These are phyloP conservation scores for Populus euphratica DNA, from an alignment of 345 rosid species.

Conservation along the genomic window DNA sequence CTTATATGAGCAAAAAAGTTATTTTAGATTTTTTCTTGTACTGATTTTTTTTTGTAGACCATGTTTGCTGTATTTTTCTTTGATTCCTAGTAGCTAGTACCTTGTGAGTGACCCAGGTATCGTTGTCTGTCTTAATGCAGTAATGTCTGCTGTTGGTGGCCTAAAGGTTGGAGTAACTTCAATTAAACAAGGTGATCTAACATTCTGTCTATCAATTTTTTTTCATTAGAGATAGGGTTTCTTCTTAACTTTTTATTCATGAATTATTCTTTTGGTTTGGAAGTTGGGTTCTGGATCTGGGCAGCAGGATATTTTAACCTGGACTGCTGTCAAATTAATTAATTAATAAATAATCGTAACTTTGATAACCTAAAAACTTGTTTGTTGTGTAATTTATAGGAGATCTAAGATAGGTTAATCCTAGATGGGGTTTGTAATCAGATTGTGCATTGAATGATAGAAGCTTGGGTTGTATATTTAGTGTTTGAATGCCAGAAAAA, in stretches of 20 bases:
- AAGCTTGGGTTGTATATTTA: not conserved
- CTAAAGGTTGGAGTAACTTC: constrained; percentile 79
- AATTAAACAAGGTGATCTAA: constrained; percentile 60
- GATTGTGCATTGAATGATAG: not conserved
- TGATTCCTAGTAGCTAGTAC: constrained; percentile 1
- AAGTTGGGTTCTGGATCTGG: not conserved
- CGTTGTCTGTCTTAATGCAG: constrained; percentile 47
- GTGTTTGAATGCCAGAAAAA: no score
- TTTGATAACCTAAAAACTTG: not conserved
- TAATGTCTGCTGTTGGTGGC: constrained; percentile 95
- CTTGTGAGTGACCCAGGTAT: not conserved
- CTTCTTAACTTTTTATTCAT: not conserved
- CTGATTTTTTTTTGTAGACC: not conserved
- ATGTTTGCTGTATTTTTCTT: constrained; percentile 1
- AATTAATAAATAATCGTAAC: not conserved
- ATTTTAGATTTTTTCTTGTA: not conserved
- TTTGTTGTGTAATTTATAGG: not conserved
- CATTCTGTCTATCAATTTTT: not conserved
- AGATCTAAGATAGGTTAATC: not conserved
- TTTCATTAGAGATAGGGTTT: not conserved
- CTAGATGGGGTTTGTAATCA: not conserved
- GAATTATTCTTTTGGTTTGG: not conserved
- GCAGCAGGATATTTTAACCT: not conserved
- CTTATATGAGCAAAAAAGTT: not conserved
- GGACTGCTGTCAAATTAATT: not conserved